A percentile compares a stretch with the other conserved stretches of the same genome.
Evolutionary conservation across 805 yeast genomes (phyloP).

Genomic region (Sugiyamaella smithiae): DNA sequence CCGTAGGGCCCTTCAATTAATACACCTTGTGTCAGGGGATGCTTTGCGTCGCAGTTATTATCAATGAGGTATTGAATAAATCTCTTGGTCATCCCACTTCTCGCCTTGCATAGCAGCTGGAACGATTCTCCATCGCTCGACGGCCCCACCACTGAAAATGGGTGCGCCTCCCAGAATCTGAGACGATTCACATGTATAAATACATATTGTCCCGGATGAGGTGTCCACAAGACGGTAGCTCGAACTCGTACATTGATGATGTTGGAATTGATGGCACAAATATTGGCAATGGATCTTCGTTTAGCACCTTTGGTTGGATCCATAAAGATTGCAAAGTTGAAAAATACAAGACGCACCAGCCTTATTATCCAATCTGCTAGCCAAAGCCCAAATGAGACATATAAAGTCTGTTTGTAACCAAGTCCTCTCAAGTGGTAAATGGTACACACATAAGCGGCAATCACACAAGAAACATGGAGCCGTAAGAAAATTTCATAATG

Average conservation of each 20-base stretch:
- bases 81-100: constrained; percentile 51
- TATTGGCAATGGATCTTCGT: constrained; percentile 36
- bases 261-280: constrained; percentile 43
- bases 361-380: constrained; percentile 60
- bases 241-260: constrained; percentile 50
- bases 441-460: constrained; percentile 52
- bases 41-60: constrained; percentile 31
- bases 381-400: constrained; percentile 63
- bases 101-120: constrained; percentile 49
- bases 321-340: constrained; percentile 32
- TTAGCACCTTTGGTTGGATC: constrained; percentile 39
- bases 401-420: constrained; percentile 55
- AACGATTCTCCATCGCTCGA: constrained; percentile 42
- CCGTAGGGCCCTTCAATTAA: constrained; percentile 66
- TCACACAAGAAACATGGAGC: constrained; percentile 55
- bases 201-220: constrained; percentile 61
- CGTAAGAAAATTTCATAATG: constrained; percentile 59
- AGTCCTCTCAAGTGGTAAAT: constrained; percentile 53
- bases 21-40: constrained; percentile 40
- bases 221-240: constrained; percentile 53
- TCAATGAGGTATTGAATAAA: constrained; percentile 37
- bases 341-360: constrained; percentile 44
- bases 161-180: constrained; percentile 66
- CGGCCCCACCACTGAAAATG: constrained; percentile 53
- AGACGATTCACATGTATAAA: constrained; percentile 49